Evolutionary conservation across 2,329 filamentous ascomycete genomes (phyloP).

Genomic region (Davidsoniella eucalypti): DNA sequence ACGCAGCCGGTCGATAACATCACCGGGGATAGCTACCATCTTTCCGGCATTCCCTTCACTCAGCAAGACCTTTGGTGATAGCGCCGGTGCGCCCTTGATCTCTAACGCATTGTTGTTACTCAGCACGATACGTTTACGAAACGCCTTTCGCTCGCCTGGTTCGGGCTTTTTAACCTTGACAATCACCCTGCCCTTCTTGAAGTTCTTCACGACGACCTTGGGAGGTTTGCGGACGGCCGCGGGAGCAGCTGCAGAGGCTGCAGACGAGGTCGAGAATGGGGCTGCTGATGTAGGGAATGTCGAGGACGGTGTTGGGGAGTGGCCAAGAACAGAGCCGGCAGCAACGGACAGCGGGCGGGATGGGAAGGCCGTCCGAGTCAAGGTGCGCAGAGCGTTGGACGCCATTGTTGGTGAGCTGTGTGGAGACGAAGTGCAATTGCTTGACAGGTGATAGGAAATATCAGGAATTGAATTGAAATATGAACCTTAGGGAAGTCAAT

Average conservation of each 20-base stretch:
- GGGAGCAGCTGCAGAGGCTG: conserved; percentile 16
- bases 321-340: conserved; percentile 15
- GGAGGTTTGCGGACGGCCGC: conserved; percentile 14
- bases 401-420: conserved; percentile 20
- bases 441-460: background rate
- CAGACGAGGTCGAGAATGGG: conserved; percentile 25
- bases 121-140: conserved; percentile 76
- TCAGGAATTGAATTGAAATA: too few relatives aligned
- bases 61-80: conserved; percentile 39
- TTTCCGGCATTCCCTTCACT: conserved; percentile 41
- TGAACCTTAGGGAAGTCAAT: too few relatives aligned
- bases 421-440: background rate
- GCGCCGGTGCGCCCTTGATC: conserved; percentile 48
- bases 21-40: conserved; percentile 52
- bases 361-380: conserved; percentile 22
- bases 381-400: conserved; percentile 27
- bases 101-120: conserved; percentile 86
- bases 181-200: conserved; percentile 32
- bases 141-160: conserved; percentile 69
- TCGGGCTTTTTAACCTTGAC: conserved; percentile 32
- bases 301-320: conserved; percentile 17
- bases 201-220: conserved; percentile 28
- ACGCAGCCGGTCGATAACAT: conserved; percentile 62
- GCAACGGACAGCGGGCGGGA: conserved; percentile 15
- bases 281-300: conserved; percentile 18